Evolutionary conservation across 2,329 filamentous ascomycete genomes (phyloP), one percentile per base, ranked within the genome.

Genomic region (Alternaria longipes): DNA sequence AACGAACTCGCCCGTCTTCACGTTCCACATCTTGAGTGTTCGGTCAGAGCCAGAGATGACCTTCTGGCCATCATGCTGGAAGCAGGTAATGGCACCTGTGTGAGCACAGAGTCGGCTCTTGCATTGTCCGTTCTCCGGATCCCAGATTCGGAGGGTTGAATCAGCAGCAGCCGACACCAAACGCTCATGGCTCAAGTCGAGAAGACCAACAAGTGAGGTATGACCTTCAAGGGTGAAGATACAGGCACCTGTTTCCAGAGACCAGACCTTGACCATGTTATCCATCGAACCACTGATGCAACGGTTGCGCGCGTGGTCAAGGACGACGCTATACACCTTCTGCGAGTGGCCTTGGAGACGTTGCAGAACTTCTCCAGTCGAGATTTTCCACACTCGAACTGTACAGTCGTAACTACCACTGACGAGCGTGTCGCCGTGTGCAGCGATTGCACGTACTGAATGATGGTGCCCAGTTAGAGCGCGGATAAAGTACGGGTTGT

Each of bases 281-380:
- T 99, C 95, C 95, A 99, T 99, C 7, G 94, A 97, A 12, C 95
- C 95, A 65, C 94, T 97, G 65, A 99, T 98, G 80, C 95, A 99
- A 41, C 94, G 91, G 74, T 96, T 97, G 60, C 95, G 91, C 71
- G 91, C 89, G 68, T 93, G 91, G 73, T 99, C 95, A 22, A 98
- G 83, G 8, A 99, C 95, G 8, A 99, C 95, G 62, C 94, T 97
- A 78, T 99, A 99, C 0, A 99, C 95, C 78, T 99, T 98, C 76
- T 94, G 90, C 0, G 88, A 87, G 76, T 99, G 95, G 1, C 95
- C 95, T 63, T 91, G 89, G 5, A 99, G 84, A 12, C 93, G 89
- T 73, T 97, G 92, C 4, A 95, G 77, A 8, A 91, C 88, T 74
- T 98, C 94, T 50, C 95, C 95, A 0, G 93, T 99, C 56, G 94